Percentiles rank a stretch among this genome's conserved stretches.
Evolutionary conservation across 768 basidiomycete genomes (phyloP).

Genomic region (Boletus speciosus): DNA sequence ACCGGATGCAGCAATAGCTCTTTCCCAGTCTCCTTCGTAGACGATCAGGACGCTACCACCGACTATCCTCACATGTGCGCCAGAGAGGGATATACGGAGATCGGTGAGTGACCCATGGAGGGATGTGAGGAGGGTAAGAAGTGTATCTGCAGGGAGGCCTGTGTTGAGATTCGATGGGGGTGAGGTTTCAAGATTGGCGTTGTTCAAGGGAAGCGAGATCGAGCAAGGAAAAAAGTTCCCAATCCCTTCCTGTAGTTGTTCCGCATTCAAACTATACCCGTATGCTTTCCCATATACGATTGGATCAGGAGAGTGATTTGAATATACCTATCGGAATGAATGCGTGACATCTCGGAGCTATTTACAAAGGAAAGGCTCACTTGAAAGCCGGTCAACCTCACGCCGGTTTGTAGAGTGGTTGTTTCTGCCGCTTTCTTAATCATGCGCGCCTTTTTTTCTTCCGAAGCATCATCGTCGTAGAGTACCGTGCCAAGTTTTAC

Average conservation of each 20-base stretch:
- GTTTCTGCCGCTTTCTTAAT: conserved; percentile 60
- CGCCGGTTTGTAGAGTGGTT: conserved; percentile 72
- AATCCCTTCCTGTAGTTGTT: conserved; percentile 75
- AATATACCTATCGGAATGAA: conserved; percentile 56
- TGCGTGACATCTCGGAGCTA: not conserved
- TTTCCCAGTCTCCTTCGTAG: conserved; percentile 62
- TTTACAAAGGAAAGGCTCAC: conserved; percentile 41
- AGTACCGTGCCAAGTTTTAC: conserved; percentile 90
- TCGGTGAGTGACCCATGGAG: conserved; percentile 52
- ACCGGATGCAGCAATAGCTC: conserved; percentile 31
- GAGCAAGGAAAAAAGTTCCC: conserved; percentile 71
- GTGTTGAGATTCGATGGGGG: conserved; percentile 12
- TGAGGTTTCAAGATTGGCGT: conserved; percentile 2
- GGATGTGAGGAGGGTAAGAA: conserved; percentile 56
- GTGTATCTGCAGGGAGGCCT: conserved; percentile 54
- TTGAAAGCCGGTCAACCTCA: conserved; percentile 88
- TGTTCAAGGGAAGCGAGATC: conserved; percentile 7
- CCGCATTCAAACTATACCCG: conserved; percentile 67
- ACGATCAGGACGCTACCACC: conserved; percentile 79
- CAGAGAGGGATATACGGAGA: conserved; percentile 47
- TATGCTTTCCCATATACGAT: conserved; percentile 69
- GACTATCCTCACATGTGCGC: conserved; percentile 73
- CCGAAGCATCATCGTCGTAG: conserved; percentile 63
- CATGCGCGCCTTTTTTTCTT: conserved; percentile 82
- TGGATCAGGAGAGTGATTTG: conserved; percentile 52